Evolutionary conservation across 2,329 filamentous ascomycete genomes (phyloP).

Genomic region (Calonectria ilicicola): DNA sequence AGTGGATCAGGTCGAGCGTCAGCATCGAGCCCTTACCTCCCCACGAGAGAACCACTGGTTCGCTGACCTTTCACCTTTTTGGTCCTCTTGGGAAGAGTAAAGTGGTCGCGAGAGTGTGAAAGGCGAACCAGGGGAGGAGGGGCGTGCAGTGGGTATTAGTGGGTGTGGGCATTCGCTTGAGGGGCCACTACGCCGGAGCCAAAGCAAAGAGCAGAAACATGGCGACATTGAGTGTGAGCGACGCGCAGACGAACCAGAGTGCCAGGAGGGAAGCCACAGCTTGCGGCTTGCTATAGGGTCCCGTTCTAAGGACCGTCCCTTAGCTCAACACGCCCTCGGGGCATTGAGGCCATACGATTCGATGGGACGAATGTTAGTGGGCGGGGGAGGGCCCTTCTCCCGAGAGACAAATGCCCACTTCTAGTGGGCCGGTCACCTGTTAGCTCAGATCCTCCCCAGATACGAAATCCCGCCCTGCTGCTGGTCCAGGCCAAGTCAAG

Average conservation of each 20-base stretch:
- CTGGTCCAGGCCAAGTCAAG: slow-evolving; percentile 16
- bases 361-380: slow-evolving; percentile 32
- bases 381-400: slow-evolving; percentile 35
- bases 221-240: slow-evolving; percentile 16
- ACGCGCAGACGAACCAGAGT: slow-evolving; percentile 37
- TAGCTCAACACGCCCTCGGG: slow-evolving; percentile 26
- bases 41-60: slow-evolving; percentile 23
- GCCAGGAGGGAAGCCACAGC: slow-evolving; percentile 33
- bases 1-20: slow-evolving; percentile 15
- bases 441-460: slow-evolving; percentile 43
- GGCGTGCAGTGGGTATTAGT: slow-evolving; percentile 5
- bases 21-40: slow-evolving; percentile 5
- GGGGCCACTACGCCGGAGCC: slow-evolving; percentile 16
- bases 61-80: slow-evolving; percentile 1
- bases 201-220: slow-evolving; percentile 25
- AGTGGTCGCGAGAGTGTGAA: slow-evolving; percentile 10
- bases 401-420: slow-evolving; percentile 35
- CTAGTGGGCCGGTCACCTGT: slow-evolving; percentile 41
- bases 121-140: slow-evolving; percentile 5
- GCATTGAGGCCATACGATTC: slow-evolving; percentile 40
- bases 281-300: slow-evolving; percentile 40
- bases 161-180: slow-evolving; percentile 16
- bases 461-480: slow-evolving; percentile 34
- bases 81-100: background rate
- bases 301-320: slow-evolving; percentile 23